Conservation (phyloP, 1,284 basidiomycete genomes). For the Tilletia indica region DNA sequence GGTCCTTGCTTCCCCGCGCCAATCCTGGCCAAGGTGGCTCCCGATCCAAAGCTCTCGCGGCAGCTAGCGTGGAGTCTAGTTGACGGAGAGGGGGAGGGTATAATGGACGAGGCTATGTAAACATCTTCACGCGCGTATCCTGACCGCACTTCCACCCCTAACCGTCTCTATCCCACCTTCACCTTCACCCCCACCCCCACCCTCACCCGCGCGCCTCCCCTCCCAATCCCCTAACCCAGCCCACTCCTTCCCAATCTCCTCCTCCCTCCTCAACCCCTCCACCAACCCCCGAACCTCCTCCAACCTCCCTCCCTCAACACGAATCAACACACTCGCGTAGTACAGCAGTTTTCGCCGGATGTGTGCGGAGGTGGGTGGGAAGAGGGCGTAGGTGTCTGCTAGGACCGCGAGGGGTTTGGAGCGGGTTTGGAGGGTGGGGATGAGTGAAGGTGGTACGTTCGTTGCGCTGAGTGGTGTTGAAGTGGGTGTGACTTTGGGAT, state of each 20-base stretch:
- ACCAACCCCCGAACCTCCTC: not conserved
- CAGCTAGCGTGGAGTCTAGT: no score
- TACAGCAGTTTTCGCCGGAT: conserved; percentile 4
- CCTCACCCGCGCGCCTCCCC: no score
- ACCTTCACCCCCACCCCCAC: no score
- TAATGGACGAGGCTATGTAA: no score
- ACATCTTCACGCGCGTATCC: no score
- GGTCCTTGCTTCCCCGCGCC: no score
- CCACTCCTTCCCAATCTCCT: not conserved
- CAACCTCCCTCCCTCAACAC: not conserved
- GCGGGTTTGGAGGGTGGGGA: not conserved
- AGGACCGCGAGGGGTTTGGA: not conserved
- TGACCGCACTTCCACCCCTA: no score
- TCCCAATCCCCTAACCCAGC: conserved; percentile 1
- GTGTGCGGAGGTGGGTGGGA: not conserved
- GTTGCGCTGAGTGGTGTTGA: not conserved
- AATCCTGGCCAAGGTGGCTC: no score
- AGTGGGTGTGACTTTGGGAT: not conserved
- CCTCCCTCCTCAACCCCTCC: not conserved
- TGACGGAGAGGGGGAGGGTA: no score
- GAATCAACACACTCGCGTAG: not conserved
- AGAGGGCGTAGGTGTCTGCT: not conserved
- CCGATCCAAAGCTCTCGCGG: no score
- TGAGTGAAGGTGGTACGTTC: not conserved
- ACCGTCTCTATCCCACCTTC: no score